A percentile compares a stretch with the other conserved stretches of the same genome.
phyloP scores from a whole-genome alignment of 139 green algal species.

The Penium margaritaceum region DNA sequence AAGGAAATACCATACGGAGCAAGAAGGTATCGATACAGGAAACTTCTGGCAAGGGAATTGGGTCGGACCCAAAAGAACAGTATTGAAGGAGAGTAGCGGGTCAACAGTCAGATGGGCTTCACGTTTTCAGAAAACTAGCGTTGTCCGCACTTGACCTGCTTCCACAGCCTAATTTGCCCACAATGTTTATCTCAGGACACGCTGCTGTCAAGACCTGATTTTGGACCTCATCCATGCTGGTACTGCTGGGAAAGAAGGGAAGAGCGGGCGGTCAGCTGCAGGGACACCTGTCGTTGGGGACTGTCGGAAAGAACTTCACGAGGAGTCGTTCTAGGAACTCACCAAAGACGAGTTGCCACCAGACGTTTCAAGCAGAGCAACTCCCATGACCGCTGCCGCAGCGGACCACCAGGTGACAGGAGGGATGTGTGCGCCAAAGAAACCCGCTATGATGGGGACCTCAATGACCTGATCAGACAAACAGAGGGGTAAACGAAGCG shows the following conservation, averaged over 20 bases:
- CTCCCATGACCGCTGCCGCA: conserved; percentile 57
- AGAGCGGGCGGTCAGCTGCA: not conserved
- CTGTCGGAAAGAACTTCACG: not conserved
- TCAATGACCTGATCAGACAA: conserved; percentile 46
- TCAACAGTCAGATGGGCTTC: not conserved
- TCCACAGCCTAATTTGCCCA: no score
- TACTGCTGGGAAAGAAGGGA: no score
- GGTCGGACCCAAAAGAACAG: no score
- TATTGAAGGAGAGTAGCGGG: not conserved
- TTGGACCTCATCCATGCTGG: no score
- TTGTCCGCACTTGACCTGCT: no score
- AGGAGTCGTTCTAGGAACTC: not conserved
- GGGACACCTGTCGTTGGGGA: not conserved
- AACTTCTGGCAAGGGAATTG: no score
- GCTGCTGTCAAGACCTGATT: no score
- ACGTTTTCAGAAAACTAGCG: no score
- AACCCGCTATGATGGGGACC: conserved; percentile 67
- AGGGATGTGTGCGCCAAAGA: conserved; percentile 53
- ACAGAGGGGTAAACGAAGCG: not conserved
- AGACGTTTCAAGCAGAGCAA: conserved; percentile 61
- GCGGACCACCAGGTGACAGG: conserved; percentile 58
- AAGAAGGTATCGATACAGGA: not conserved
- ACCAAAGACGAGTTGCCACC: conserved; percentile 19
- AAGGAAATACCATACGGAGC: not conserved
- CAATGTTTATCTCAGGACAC: no score